phyloP scores from a whole-genome alignment of 2,329 filamentous ascomycete genomes.

The Colletotrichum lentis region DNA sequence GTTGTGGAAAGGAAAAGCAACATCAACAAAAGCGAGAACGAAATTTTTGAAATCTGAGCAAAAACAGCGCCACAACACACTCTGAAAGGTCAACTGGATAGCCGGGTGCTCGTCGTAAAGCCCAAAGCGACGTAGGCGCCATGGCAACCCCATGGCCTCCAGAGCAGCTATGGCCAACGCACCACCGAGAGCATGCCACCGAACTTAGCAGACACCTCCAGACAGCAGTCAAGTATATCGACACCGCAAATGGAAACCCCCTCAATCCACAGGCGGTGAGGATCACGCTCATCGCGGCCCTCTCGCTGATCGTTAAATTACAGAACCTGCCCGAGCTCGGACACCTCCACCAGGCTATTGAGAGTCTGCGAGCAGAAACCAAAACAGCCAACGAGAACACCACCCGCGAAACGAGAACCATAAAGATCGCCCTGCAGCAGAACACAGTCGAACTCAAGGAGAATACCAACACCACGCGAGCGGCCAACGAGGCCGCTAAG shows the following conservation, averaged over 20 bases:
- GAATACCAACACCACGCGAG: neutral
- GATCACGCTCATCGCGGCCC: neutral
- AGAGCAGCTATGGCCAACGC: no score
- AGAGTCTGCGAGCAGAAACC: no score
- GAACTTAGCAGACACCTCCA: no score
- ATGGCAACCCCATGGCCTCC: no score
- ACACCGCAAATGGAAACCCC: neutral
- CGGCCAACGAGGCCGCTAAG: neutral
- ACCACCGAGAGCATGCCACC: no score
- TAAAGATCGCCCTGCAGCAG: neutral
- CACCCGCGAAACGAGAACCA: constrained; percentile 1
- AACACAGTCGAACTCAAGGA: constrained; percentile 12
- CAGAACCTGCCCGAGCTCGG: constrained; percentile 1
- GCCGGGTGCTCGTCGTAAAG: neutral
- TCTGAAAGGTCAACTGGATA: neutral
- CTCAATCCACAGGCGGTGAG: neutral
- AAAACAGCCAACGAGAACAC: neutral
- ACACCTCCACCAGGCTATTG: neutral
- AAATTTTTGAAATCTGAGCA: constrained; percentile 17
- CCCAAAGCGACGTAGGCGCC: neutral
- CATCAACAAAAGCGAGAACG: neutral
- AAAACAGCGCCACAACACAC: neutral
- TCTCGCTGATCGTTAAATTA: neutral
- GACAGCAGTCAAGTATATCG: no score
- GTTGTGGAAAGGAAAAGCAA: neutral